Conservation (phyloP, 2,329 filamentous ascomycete species). For the Ambrosiella beaveri region DNA sequence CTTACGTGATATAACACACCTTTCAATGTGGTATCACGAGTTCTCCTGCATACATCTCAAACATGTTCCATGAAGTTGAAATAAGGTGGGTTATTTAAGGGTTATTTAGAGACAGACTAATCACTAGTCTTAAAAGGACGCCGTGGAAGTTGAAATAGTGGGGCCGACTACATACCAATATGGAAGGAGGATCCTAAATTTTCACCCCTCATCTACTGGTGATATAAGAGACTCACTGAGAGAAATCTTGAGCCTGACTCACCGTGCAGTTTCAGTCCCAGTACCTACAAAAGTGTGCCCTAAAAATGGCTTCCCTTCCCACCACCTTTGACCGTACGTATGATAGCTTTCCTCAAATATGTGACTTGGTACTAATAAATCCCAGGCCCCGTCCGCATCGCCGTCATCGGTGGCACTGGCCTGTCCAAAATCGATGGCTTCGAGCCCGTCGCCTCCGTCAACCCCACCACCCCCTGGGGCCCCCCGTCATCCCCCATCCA, state of each 20-base stretch:
- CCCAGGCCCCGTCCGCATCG: constrained; percentile 58
- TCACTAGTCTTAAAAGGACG: background rate
- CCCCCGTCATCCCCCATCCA: constrained; percentile 56
- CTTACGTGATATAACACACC: background rate
- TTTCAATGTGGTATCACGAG: background rate
- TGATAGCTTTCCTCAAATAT: background rate
- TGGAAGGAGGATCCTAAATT: background rate
- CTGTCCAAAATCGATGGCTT: constrained; percentile 77
- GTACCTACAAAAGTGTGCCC: background rate
- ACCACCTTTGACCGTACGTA: constrained; percentile 40
- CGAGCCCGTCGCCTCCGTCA: constrained; percentile 63
- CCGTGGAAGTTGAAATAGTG: background rate
- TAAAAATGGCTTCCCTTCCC: constrained; percentile 35
- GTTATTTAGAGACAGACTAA: background rate
- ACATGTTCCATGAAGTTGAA: background rate
- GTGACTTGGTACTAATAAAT: constrained; percentile 7
- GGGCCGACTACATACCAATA: background rate
- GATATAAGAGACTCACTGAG: background rate
- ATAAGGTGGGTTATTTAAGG: background rate
- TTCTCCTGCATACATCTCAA: background rate
- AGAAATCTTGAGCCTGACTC: background rate
- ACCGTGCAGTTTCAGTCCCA: background rate
- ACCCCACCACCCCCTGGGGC: constrained; percentile 76
- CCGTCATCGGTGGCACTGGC: constrained; percentile 84
- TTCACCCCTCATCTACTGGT: background rate